Conservation (phyloP, 208 protist genomes). For the Angomonas desouzai region DNA sequence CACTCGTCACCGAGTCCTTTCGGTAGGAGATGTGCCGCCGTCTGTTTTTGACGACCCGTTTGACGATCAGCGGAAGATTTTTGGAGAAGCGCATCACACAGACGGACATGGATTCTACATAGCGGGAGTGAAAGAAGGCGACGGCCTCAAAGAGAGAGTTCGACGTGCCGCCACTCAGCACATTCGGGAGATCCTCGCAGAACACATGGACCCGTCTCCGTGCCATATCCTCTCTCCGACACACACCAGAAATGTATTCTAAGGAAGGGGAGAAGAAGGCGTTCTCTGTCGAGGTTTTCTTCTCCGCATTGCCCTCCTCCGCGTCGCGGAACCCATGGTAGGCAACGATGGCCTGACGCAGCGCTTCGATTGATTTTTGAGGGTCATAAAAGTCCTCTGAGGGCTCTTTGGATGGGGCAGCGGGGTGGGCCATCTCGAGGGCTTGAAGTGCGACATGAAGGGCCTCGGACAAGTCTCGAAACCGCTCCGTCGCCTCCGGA, state of each 20-base stretch:
- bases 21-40: slow-evolving; percentile 41
- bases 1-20: slow-evolving; percentile 33
- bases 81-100: slow-evolving; percentile 77
- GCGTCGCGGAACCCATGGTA: slow-evolving; percentile 33
- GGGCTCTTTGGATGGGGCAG: not conserved
- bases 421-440: slow-evolving; percentile 33
- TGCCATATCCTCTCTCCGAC: slow-evolving; percentile 53
- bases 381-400: slow-evolving; percentile 35
- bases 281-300: slow-evolving; percentile 7
- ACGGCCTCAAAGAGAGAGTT: slow-evolving; percentile 79
- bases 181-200: slow-evolving; percentile 58
- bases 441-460: slow-evolving; percentile 64
- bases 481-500: slow-evolving; percentile 66
- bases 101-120: slow-evolving; percentile 61
- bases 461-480: slow-evolving; percentile 67
- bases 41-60: slow-evolving; percentile 67
- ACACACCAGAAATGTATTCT: slow-evolving; percentile 76
- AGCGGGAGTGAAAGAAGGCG: slow-evolving; percentile 71
- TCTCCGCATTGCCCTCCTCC: not conserved
- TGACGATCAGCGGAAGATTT: slow-evolving; percentile 77
- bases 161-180: slow-evolving; percentile 59
- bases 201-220: slow-evolving; percentile 62
- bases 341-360: slow-evolving; percentile 50
- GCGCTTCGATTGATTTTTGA: slow-evolving; percentile 43
- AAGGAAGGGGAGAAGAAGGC: slow-evolving; percentile 47